Conservation (phyloP, 2,329 filamentous ascomycete genomes). For the Aureobasidium mangrovei region DNA sequence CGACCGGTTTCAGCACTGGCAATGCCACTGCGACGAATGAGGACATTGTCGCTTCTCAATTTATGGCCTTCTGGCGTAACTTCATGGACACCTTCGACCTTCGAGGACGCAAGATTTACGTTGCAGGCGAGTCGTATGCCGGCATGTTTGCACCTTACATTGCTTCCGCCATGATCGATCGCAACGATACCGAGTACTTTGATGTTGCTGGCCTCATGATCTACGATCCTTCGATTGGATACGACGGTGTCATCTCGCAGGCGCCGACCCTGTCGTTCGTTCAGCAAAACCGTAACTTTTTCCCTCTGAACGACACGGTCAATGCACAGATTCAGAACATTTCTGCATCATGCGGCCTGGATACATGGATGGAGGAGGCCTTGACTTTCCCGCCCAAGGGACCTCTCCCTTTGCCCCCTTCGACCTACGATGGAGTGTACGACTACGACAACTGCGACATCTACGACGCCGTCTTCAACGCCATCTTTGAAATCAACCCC, state of each 20-base stretch:
- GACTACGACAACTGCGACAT: constrained; percentile 25
- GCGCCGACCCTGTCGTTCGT: constrained; percentile 10
- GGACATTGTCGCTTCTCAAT: constrained; percentile 33
- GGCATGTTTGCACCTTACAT: constrained; percentile 53
- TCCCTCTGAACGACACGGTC: constrained; percentile 15
- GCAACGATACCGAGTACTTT: constrained; percentile 29
- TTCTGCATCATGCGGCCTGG: constrained; percentile 40
- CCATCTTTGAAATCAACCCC: constrained; percentile 24
- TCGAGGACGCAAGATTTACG: constrained; percentile 40
- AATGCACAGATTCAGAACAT: constrained; percentile 18
- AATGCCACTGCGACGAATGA: constrained; percentile 30
- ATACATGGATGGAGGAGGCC: constrained; percentile 32
- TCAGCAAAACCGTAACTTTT: constrained; percentile 9
- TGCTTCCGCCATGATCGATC: constrained; percentile 44
- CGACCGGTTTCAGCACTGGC: constrained; percentile 22
- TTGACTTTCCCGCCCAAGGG: constrained; percentile 33
- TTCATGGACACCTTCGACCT: constrained; percentile 43
- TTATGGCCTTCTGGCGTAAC: constrained; percentile 40
- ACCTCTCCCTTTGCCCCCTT: constrained; percentile 26
- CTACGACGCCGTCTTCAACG: constrained; percentile 24
- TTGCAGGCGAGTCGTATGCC: constrained; percentile 55
- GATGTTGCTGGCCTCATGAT: constrained; percentile 26
- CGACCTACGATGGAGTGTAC: neutral
- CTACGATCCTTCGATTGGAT: constrained; percentile 36
- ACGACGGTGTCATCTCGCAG: constrained; percentile 12